A percentile compares a stretch with the other conserved stretches of the same genome.
Conservation (phyloP, 495 filamentous ascomycete genomes). For the Massariosphaeria phaeospora region DNA sequence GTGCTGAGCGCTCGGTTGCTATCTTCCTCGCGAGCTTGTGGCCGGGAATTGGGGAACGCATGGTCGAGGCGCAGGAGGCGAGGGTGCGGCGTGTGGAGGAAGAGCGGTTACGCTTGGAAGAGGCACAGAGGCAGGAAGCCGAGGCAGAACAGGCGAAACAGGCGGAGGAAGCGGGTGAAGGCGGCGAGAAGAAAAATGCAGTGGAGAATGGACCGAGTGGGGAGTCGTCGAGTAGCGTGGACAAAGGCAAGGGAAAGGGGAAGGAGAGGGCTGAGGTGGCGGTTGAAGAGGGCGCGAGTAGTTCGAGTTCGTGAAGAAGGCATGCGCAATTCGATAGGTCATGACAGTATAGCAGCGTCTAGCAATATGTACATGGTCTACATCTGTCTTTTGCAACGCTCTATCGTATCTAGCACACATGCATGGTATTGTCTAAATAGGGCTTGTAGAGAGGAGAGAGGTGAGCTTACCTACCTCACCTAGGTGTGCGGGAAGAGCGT, state of each 20-base stretch:
- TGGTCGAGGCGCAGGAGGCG: conserved; percentile 58
- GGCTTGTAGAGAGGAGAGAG: no score
- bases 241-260: conserved; percentile 11
- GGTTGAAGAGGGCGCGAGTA: neutral
- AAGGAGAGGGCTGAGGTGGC: conserved; percentile 15
- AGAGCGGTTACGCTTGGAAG: conserved; percentile 7
- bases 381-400: no score
- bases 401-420: no score
- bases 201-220: neutral
- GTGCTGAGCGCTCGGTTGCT: conserved; percentile 68
- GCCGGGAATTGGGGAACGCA: conserved; percentile 78
- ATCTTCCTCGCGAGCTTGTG: conserved; percentile 81
- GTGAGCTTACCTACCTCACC: no score
- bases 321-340: no score
- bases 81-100: conserved; percentile 42
- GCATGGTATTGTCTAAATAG: no score
- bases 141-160: conserved; percentile 33
- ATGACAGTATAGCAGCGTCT: no score
- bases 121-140: conserved; percentile 3
- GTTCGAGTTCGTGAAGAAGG: no score
- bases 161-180: conserved; percentile 39
- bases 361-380: no score
- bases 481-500: no score
- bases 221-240: neutral
- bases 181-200: conserved; percentile 3